phyloP scores from a whole-genome alignment of 208 protist species.

The Porcisia deanei region DNA sequence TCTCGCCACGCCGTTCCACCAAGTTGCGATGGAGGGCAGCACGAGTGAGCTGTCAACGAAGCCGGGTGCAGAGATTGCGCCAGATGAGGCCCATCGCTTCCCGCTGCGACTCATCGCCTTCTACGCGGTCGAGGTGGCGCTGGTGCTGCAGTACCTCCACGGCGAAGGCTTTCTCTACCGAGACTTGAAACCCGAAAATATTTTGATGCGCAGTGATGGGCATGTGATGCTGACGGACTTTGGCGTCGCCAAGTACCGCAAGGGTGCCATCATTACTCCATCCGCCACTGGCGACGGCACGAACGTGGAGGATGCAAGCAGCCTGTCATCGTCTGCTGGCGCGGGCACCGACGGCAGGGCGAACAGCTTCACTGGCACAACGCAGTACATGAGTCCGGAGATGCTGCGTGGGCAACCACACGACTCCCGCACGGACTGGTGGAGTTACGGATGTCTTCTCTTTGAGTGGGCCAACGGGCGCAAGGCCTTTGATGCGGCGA shows the following conservation, averaged over 20 bases:
- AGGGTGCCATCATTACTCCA: conserved; percentile 41
- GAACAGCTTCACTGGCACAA: conserved; percentile 94
- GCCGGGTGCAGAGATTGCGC: conserved; percentile 25
- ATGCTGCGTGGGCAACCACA: conserved; percentile 86
- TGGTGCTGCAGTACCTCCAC: conserved; percentile 92
- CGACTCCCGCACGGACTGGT: conserved; percentile 95
- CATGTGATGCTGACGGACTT: conserved; percentile 96
- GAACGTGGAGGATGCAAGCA: background rate
- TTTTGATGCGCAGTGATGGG: conserved; percentile 89
- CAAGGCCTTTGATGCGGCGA: conserved; percentile 68
- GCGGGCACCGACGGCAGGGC: conserved; percentile 19
- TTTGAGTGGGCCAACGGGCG: conserved; percentile 95
- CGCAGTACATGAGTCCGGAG: conserved; percentile 95
- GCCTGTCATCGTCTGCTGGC: background rate
- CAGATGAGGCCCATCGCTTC: conserved; percentile 51
- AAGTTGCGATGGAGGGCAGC: conserved; percentile 35
- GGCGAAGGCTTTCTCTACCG: conserved; percentile 87
- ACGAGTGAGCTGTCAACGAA: conserved; percentile 14
- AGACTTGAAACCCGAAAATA: conserved; percentile 95
- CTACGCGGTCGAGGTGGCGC: conserved; percentile 88
- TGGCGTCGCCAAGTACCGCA: conserved; percentile 92
- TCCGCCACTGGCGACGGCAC: conserved; percentile 1
- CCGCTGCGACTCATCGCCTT: conserved; percentile 84
- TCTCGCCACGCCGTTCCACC: conserved; percentile 29
- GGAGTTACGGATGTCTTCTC: conserved; percentile 94